phyloP scores from a whole-genome alignment of 495 filamentous ascomycete genomes.

The Aspergillus indologenus region DNA sequence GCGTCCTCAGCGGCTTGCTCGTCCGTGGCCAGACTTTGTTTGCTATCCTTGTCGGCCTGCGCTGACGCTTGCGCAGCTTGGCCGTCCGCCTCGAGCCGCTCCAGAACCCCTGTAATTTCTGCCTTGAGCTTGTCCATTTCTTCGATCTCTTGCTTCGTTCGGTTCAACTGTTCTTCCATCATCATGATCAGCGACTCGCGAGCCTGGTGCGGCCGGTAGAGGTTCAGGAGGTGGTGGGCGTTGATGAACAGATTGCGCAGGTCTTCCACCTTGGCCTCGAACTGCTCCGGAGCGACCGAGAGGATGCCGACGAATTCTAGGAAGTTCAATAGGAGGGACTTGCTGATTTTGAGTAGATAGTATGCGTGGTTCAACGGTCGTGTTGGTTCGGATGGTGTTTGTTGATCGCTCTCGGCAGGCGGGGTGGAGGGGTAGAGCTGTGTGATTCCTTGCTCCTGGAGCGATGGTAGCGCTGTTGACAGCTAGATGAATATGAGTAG shows the following conservation, averaged over 20 bases:
- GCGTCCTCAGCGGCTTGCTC: constrained; percentile 25
- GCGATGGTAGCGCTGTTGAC: constrained; percentile 60
- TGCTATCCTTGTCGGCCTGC: constrained; percentile 1
- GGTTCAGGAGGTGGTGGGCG: constrained; percentile 85
- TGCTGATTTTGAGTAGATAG: constrained; percentile 73
- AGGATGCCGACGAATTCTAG: constrained; percentile 75
- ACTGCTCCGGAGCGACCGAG: constrained; percentile 56
- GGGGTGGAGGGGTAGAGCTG: constrained; percentile 62
- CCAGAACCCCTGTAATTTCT: constrained; percentile 67
- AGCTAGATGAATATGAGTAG: constrained; percentile 31
- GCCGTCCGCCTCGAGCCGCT: constrained; percentile 54
- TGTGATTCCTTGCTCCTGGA: constrained; percentile 65
- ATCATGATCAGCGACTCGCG: constrained; percentile 83
- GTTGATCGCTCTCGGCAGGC: constrained; percentile 31
- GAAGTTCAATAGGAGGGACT: constrained; percentile 80
- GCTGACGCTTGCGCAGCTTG: constrained; percentile 17
- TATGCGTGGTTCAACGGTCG: constrained; percentile 63
- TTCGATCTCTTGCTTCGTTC: constrained; percentile 71
- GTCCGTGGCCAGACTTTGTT: constrained; percentile 11
- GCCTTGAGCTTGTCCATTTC: constrained; percentile 68
- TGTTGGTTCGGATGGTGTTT: constrained; percentile 36
- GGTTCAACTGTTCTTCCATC: constrained; percentile 86
- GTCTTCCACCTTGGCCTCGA: constrained; percentile 65
- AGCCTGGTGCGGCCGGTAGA: constrained; percentile 94
- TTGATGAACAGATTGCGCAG: constrained; percentile 80